These are phyloP conservation scores for Pythium graminicola DNA, from an alignment of 352 stramenopile species.

Conservation along the genomic window DNA sequence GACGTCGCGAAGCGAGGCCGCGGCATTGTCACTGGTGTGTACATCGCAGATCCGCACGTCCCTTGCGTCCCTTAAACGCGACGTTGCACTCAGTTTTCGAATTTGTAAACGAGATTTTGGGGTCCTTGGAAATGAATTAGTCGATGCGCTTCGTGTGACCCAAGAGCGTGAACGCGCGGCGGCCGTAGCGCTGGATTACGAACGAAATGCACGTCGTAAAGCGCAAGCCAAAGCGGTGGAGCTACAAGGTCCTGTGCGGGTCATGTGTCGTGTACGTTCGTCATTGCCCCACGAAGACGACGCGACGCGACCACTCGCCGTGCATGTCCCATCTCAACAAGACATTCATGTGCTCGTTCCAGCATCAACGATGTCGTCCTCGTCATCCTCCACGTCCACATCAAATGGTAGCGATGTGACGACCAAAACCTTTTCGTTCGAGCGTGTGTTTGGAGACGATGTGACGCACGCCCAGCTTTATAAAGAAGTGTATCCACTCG, in stretches of 20 bases:
- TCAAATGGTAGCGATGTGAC: too few species aligned
- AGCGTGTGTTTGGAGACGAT: constrained; percentile 94
- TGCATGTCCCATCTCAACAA: constrained; percentile 9
- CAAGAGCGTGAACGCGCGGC: constrained; percentile 32
- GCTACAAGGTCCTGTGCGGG: constrained; percentile 56
- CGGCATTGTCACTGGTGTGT: constrained; percentile 7
- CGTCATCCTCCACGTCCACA: constrained; percentile 1
- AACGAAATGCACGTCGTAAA: constrained; percentile 35
- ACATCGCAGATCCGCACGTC: constrained; percentile 31
- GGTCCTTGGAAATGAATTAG: constrained; percentile 54
- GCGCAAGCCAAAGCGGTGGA: constrained; percentile 45
- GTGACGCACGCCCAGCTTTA: constrained; percentile 94
- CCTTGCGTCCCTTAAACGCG: constrained; percentile 43
- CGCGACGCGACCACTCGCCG: background rate
- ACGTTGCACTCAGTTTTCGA: constrained; percentile 61
- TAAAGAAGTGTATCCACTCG: constrained; percentile 94
- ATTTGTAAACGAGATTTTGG: constrained; percentile 67
- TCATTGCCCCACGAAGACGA: constrained; percentile 6
- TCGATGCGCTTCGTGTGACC: constrained; percentile 35
- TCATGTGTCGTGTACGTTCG: constrained; percentile 77
- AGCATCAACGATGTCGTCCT: constrained; percentile 5
- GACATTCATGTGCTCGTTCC: constrained; percentile 22
- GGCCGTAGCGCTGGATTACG: constrained; percentile 38
- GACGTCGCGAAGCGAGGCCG: constrained; percentile 8
- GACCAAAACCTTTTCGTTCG: constrained; percentile 97